These are phyloP conservation scores for Tulasnella sp. DNA, from an alignment of 768 basidiomycete genomes.

Conservation along the genomic window DNA sequence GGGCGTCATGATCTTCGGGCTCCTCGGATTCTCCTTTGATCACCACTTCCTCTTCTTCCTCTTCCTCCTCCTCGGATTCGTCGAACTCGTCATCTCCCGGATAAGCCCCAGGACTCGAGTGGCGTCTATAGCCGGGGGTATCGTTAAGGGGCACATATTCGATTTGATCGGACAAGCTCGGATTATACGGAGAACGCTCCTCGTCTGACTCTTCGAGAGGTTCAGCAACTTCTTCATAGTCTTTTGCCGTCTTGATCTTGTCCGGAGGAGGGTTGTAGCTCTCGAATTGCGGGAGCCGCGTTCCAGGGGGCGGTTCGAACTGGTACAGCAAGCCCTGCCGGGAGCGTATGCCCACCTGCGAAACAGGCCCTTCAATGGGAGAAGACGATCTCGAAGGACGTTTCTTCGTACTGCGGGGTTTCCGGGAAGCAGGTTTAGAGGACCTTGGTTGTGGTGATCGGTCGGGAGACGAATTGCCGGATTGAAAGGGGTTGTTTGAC, in stretches of 20 bases:
- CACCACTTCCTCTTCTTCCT: slow-evolving; percentile 22
- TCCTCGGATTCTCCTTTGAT: slow-evolving; percentile 22
- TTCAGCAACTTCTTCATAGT: slow-evolving; percentile 26
- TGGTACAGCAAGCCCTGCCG: too few relatives aligned
- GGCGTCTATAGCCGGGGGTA: slow-evolving; percentile 4
- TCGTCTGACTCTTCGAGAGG: slow-evolving; percentile 34
- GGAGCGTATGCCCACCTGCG: too few relatives aligned
- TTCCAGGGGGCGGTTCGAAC: too few relatives aligned
- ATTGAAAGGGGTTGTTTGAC: slow-evolving; percentile 75
- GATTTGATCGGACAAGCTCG: slow-evolving; percentile 55
- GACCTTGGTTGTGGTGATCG: background rate
- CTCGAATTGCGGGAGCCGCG: background rate
- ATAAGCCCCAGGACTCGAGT: slow-evolving; percentile 7
- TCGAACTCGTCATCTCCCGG: background rate
- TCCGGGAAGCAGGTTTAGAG: background rate
- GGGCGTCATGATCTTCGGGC: slow-evolving; percentile 24
- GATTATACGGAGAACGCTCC: slow-evolving; percentile 34
- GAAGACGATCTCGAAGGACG: too few relatives aligned
- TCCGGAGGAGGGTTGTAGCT: slow-evolving; percentile 5
- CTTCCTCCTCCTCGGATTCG: background rate
- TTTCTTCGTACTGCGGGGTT: too few relatives aligned
- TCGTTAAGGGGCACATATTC: slow-evolving; percentile 17
- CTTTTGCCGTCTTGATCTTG: slow-evolving; percentile 1
- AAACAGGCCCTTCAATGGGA: too few relatives aligned
- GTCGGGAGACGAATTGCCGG: slow-evolving; percentile 38